phyloP scores from a whole-genome alignment of 441 rosid species.

The Gossypium davidsonii region DNA sequence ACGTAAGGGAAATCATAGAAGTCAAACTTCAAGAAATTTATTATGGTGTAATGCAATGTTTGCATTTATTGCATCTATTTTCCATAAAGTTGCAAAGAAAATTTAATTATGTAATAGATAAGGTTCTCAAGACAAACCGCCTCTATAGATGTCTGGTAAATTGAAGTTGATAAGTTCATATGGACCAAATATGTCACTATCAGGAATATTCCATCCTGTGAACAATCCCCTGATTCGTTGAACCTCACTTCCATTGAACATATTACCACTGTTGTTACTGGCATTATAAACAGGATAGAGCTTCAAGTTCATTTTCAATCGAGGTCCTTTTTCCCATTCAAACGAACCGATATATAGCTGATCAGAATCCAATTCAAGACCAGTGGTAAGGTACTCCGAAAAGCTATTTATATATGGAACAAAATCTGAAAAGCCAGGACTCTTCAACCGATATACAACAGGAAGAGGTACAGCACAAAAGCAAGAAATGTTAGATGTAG shows the following conservation, averaged over 20 bases:
- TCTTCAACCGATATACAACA: constrained; percentile 78
- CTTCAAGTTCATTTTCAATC: constrained; percentile 62
- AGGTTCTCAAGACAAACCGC: constrained; percentile 50
- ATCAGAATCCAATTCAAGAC: constrained; percentile 42
- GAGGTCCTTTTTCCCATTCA: constrained; percentile 71
- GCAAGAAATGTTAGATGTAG: constrained; percentile 39
- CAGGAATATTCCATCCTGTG: constrained; percentile 68
- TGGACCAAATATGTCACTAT: constrained; percentile 76
- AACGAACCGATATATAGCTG: constrained; percentile 53
- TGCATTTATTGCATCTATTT: background rate
- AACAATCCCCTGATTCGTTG: constrained; percentile 48
- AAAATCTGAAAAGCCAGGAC: constrained; percentile 81
- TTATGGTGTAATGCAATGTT: background rate
- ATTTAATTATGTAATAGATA: constrained; percentile 13
- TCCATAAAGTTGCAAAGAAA: constrained; percentile 1
- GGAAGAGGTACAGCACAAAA: constrained; percentile 78
- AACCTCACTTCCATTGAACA: constrained; percentile 61
- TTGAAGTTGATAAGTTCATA: constrained; percentile 75
- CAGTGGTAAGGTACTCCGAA: constrained; percentile 41
- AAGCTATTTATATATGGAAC: constrained; percentile 40
- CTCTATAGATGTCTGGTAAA: constrained; percentile 48
- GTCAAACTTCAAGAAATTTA: background rate
- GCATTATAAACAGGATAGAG: constrained; percentile 52
- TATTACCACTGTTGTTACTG: constrained; percentile 25
- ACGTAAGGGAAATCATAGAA: background rate